These are phyloP conservation scores for Venustampulla echinocandica DNA, from an alignment of 495 filamentous ascomycete species.

Conservation along the genomic window DNA sequence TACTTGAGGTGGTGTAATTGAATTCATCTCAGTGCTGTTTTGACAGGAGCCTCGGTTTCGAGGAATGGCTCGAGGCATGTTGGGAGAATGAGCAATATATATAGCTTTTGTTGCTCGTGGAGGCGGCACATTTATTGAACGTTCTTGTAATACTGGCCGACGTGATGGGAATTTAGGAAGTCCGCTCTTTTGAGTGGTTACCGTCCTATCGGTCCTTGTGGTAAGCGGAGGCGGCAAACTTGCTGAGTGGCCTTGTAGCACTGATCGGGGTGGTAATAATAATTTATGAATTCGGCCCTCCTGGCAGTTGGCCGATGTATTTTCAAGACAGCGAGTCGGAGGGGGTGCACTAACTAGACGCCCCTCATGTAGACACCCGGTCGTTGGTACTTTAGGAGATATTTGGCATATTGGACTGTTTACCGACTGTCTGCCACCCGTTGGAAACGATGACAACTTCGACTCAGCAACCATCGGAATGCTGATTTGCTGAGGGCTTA, in stretches of 20 bases:
- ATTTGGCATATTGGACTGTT: no score
- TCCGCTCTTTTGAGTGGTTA: neutral
- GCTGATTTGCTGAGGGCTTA: no score
- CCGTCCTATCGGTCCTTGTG: neutral
- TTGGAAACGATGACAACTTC: neutral
- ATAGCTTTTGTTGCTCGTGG: slow-evolving; percentile 6
- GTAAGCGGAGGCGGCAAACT: neutral
- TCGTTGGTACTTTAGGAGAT: no score
- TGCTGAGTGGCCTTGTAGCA: no score
- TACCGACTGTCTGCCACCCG: no score
- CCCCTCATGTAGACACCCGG: no score
- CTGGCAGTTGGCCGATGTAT: no score
- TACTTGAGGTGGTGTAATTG: neutral
- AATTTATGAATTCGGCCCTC: no score
- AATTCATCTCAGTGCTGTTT: neutral
- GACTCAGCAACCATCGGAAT: neutral
- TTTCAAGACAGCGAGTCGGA: no score
- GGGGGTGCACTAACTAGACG: no score
- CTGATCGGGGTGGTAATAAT: no score
- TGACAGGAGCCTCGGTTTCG: no score
- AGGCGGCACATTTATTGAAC: slow-evolving; percentile 13
- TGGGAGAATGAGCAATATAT: slow-evolving; percentile 4
- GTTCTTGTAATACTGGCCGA: slow-evolving; percentile 4
- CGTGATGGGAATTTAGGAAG: neutral
- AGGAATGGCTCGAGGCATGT: neutral